Percentiles rank a stretch among this genome's conserved stretches.
Evolutionary conservation across 2,329 filamentous ascomycete genomes (phyloP).

Genomic region (Arthrinium phaeospermum): DNA sequence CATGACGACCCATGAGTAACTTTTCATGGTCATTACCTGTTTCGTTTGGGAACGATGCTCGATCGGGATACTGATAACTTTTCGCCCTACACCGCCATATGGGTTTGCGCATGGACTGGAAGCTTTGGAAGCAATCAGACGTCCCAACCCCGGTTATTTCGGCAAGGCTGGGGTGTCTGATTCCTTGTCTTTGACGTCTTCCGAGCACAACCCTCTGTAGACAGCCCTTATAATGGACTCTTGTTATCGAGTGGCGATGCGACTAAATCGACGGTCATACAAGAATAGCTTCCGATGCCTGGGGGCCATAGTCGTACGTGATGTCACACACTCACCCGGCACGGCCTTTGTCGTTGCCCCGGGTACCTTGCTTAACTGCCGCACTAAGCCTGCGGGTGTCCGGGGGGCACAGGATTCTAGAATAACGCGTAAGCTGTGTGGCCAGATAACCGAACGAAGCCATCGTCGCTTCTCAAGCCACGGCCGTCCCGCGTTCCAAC

Average conservation of each 20-base stretch:
- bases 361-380: constrained; percentile 11
- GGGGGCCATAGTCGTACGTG: background rate
- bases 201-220: background rate
- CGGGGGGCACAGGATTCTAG: constrained; percentile 16
- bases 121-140: constrained; percentile 11
- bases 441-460: constrained; percentile 13
- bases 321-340: constrained; percentile 6
- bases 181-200: constrained; percentile 11
- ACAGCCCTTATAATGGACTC: constrained; percentile 7
- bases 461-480: background rate
- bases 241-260: constrained; percentile 6
- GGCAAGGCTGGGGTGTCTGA: constrained; percentile 6
- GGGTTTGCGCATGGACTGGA: background rate
- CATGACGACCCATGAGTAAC: background rate
- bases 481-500: background rate
- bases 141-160: constrained; percentile 12
- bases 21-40: constrained; percentile 2
- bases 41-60: background rate
- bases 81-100: constrained; percentile 10
- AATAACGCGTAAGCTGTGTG: constrained; percentile 16
- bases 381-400: background rate
- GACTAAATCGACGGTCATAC: constrained; percentile 10
- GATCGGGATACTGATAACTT: constrained; percentile 4
- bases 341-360: background rate
- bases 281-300: constrained; percentile 12